These are phyloP conservation scores for Chloridella minuta DNA, from an alignment of 352 stramenopile genomes.

Conservation along the genomic window DNA sequence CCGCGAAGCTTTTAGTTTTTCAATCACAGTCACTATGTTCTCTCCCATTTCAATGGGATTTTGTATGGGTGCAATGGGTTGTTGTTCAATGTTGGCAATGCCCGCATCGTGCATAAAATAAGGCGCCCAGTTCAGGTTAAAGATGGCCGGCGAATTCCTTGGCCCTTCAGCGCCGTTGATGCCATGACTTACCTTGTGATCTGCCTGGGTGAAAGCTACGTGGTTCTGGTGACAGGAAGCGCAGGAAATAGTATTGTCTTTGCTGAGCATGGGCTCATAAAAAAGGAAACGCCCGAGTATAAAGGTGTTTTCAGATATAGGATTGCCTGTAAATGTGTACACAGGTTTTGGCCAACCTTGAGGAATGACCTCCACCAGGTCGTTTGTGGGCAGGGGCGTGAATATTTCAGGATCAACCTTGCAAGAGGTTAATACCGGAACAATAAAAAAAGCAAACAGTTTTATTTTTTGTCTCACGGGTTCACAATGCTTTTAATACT, in stretches of 20 bases:
- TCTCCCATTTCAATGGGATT: neutral
- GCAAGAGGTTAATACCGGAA: no score
- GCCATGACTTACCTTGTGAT: neutral
- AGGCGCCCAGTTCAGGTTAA: neutral
- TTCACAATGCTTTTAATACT: no score
- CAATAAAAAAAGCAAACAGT: no score
- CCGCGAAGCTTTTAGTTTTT: neutral
- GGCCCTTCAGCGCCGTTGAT: neutral
- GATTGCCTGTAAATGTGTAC: neutral
- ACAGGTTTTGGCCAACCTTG: neutral
- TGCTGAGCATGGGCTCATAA: neutral
- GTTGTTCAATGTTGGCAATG: neutral
- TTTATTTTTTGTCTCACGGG: no score
- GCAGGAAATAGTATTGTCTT: neutral
- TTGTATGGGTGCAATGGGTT: neutral
- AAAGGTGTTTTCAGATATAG: neutral
- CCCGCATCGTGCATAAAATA: neutral
- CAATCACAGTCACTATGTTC: neutral
- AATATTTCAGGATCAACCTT: no score
- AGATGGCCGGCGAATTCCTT: neutral
- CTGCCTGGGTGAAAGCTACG: neutral
- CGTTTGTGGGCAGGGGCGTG: neutral
- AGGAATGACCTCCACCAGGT: neutral
- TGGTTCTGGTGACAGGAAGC: neutral
- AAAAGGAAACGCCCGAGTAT: neutral